Evolutionary conservation across 768 basidiomycete genomes (phyloP).

Genomic region (Phanerodontia chrysosporium): DNA sequence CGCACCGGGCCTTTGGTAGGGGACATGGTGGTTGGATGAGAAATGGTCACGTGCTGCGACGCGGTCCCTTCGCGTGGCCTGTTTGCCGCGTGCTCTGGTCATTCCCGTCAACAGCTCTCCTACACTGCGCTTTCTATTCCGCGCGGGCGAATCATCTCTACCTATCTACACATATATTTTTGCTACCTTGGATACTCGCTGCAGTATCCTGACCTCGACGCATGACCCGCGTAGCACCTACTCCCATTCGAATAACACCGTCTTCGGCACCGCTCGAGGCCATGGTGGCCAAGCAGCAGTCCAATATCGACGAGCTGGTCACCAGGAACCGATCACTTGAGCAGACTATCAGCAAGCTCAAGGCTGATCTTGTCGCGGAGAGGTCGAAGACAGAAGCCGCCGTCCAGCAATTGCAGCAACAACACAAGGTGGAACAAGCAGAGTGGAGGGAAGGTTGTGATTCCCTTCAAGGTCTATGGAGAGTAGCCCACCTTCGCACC

Average conservation of each 20-base stretch:
- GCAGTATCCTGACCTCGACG: neutral
- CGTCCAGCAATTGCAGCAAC: conserved; percentile 39
- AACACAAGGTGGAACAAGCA: conserved; percentile 49
- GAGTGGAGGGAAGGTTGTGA: conserved; percentile 64
- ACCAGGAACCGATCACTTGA: conserved; percentile 64
- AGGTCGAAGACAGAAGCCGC: conserved; percentile 37
- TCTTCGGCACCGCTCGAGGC: conserved; percentile 13
- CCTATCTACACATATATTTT: neutral
- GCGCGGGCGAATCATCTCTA: neutral
- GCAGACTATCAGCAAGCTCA: conserved; percentile 51
- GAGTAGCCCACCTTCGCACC: conserved; percentile 59
- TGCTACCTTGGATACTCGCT: neutral
- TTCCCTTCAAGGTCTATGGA: conserved; percentile 56
- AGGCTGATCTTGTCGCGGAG: conserved; percentile 43
- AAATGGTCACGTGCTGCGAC: conserved; percentile 1
- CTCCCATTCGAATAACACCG: conserved; percentile 8
- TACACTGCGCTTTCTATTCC: neutral
- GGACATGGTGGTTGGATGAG: conserved; percentile 41
- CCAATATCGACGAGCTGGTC: conserved; percentile 72
- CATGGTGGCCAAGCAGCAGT: conserved; percentile 51
- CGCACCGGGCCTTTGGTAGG: conserved; percentile 50
- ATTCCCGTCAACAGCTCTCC: neutral
- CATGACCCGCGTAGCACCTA: conserved; percentile 12
- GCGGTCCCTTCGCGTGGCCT: neutral
- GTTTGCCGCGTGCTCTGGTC: neutral